A percentile compares a stretch with the other conserved stretches of the same genome.
phyloP scores from a whole-genome alignment of 2,329 filamentous ascomycete genomes.

The Aspergillus phoenicis region DNA sequence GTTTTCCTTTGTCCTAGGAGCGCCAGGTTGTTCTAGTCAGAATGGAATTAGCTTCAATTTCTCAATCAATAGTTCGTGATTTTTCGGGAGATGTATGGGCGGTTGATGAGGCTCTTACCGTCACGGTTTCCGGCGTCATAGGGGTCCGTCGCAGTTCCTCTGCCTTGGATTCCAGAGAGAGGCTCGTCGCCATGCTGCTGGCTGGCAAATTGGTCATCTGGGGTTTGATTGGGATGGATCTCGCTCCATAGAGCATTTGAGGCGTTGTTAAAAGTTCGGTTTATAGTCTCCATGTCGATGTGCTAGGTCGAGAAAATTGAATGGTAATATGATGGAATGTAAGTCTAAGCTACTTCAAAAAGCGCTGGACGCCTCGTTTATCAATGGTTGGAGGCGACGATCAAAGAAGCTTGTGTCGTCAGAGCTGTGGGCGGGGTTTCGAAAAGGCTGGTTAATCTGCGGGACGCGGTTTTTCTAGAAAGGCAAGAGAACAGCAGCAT shows the following conservation, averaged over 20 bases:
- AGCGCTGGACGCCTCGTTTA: neutral
- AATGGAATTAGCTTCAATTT: neutral
- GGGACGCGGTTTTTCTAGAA: neutral
- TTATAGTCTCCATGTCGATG: slow-evolving; percentile 65
- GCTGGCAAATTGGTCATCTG: slow-evolving; percentile 23
- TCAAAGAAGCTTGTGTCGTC: neutral
- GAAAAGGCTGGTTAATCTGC: neutral
- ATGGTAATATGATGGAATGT: neutral
- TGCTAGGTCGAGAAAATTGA: neutral
- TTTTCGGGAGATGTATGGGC: neutral
- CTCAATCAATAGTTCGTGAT: neutral
- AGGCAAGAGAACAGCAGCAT: neutral
- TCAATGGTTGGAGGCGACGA: neutral
- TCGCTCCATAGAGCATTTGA: slow-evolving; percentile 55
- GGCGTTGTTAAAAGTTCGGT: slow-evolving; percentile 53
- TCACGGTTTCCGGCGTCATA: slow-evolving; percentile 78
- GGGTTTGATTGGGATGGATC: slow-evolving; percentile 23
- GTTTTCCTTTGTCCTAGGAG: slow-evolving; percentile 24
- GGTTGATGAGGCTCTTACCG: slow-evolving; percentile 45
- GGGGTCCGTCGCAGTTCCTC: slow-evolving; percentile 69
- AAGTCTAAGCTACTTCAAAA: neutral
- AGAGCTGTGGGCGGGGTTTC: neutral
- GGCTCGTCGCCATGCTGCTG: slow-evolving; percentile 61
- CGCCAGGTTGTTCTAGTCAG: slow-evolving; percentile 31
- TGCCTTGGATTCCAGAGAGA: slow-evolving; percentile 68